Base-by-base conservation (phyloP, 306 rosid species). In the Clitoria ternatea region DNA sequence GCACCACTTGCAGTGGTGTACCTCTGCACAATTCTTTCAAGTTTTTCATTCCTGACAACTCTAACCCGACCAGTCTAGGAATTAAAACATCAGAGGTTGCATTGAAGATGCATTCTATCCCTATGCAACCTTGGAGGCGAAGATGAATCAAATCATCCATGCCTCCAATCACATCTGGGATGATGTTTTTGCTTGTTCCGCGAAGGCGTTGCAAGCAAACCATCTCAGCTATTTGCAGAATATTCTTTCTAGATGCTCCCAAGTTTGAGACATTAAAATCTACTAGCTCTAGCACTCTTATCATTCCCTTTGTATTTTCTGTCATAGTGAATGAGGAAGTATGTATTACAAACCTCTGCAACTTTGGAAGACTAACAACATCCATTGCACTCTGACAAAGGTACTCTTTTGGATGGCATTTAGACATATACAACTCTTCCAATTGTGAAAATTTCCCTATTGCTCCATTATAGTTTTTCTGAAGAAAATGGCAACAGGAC, bases 361-460 rank as follows among this genome's bases (percentile, higher is more conserved):
- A 18, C 4, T 64, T 77, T 12, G 62, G 61, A 3, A 61, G 43
- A 32, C 22, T 8, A 12, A 48, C 30, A 62, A 36, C 47, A 30
- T 63, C 68, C 49, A 49, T 15, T n/a, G 40, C 5, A 7, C 13
- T 44, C 4, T 39, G 35, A 63, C 1, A 0, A 20, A 61, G 9
- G 14, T 18, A 11, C 2, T 2, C 0, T 42, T 7, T n/a, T n/a
- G n/a, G 15, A 1, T 3, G 0, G 1, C 17, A 18, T 14, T 45
- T 37, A 17, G 52, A 39, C 7, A 19, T 35, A 29, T 74, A 74
- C 0, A 74, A 53, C 54, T 74, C 79, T 42, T 74, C 73, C 1
- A 75, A 39, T n/a, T 75, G 73, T 54, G 33, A 29, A 30, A 57
- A 75, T n/a, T n/a, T 54, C 23, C 73, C 73, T 7, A 65, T 39